A percentile compares a stretch with the other conserved stretches of the same genome.
phyloP scores from a whole-genome alignment of 2,329 filamentous ascomycete species.

The Diplodia sapinea region DNA sequence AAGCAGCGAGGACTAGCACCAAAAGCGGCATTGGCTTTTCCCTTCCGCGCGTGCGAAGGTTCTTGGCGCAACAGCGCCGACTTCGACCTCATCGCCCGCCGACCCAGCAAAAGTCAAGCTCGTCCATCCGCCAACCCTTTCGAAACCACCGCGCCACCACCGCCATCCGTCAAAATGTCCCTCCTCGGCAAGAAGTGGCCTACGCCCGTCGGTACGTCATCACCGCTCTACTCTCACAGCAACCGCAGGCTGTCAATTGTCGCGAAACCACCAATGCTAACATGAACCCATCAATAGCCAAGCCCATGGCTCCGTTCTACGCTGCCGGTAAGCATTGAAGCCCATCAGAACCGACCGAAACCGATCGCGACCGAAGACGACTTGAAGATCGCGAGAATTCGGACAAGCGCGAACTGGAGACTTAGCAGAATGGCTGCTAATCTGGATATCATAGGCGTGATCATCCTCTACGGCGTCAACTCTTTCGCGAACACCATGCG shows the following conservation, averaged over 20 bases:
- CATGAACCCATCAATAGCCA: constrained; percentile 63
- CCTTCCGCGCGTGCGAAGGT: constrained; percentile 10
- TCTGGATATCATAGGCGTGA: constrained; percentile 63
- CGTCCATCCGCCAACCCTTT: constrained; percentile 31
- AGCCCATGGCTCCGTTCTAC: constrained; percentile 93
- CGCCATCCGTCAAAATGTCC: constrained; percentile 45
- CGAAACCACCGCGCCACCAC: constrained; percentile 26
- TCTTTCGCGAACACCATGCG: constrained; percentile 77
- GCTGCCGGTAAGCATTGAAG: constrained; percentile 74
- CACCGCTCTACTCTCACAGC: constrained; percentile 14
- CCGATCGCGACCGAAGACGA: constrained; percentile 1
- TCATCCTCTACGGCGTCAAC: constrained; percentile 93
- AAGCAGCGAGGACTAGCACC: constrained; percentile 10
- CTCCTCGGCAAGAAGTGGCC: constrained; percentile 61
- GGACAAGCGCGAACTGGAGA: constrained; percentile 18
- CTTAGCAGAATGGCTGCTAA: constrained; percentile 8
- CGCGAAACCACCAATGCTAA: constrained; percentile 38
- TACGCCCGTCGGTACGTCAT: constrained; percentile 54
- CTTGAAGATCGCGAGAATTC: neutral
- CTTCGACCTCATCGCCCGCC: constrained; percentile 41
- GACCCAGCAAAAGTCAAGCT: constrained; percentile 33
- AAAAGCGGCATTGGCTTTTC: constrained; percentile 26
- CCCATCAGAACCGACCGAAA: neutral
- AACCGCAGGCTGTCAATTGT: constrained; percentile 6
- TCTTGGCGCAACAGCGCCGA: constrained; percentile 33